These are phyloP conservation scores for Komagataella phaffii DNA, from an alignment of 805 yeast genomes.

Conservation along the genomic window DNA sequence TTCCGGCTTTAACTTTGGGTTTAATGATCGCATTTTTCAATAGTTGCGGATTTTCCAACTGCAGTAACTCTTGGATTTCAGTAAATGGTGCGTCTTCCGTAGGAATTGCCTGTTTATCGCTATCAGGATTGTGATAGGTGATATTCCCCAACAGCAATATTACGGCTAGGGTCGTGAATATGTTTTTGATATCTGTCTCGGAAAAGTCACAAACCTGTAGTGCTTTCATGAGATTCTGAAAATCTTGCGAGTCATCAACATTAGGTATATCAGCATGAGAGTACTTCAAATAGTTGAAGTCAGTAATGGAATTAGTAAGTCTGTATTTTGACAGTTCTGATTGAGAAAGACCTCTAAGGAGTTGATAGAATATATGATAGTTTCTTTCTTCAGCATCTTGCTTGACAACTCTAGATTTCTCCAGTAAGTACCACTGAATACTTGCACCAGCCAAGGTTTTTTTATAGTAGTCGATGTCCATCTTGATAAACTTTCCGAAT, in stretches of 20 bases:
- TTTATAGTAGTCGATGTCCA: constrained; percentile 45
- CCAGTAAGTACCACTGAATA: constrained; percentile 88
- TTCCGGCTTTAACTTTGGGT: constrained; percentile 87
- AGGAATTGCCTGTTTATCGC: constrained; percentile 65
- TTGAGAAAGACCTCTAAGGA: constrained; percentile 52
- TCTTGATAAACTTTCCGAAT: constrained; percentile 90
- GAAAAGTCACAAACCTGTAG: constrained; percentile 64
- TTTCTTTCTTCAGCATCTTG: constrained; percentile 75
- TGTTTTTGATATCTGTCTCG: constrained; percentile 34
- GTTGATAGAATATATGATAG: constrained; percentile 87
- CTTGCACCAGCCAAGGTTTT: constrained; percentile 78
- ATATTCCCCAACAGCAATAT: constrained; percentile 82
- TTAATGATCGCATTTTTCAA: constrained; percentile 49
- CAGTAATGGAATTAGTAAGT: constrained; percentile 22
- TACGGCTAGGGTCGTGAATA: constrained; percentile 58
- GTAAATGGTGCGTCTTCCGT: constrained; percentile 35
- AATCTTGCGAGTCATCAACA: constrained; percentile 66
- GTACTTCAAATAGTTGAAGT: constrained; percentile 46
- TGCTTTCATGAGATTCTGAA: constrained; percentile 46
- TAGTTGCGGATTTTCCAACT: constrained; percentile 37
- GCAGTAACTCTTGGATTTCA: constrained; percentile 46
- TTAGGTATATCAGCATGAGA: constrained; percentile 43
- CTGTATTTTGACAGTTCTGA: constrained; percentile 32
- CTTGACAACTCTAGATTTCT: constrained; percentile 80
- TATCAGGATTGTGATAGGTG: constrained; percentile 44